Conservation (phyloP, 2,329 filamentous ascomycete genomes). For the Alternaria gansuensis region DNA sequence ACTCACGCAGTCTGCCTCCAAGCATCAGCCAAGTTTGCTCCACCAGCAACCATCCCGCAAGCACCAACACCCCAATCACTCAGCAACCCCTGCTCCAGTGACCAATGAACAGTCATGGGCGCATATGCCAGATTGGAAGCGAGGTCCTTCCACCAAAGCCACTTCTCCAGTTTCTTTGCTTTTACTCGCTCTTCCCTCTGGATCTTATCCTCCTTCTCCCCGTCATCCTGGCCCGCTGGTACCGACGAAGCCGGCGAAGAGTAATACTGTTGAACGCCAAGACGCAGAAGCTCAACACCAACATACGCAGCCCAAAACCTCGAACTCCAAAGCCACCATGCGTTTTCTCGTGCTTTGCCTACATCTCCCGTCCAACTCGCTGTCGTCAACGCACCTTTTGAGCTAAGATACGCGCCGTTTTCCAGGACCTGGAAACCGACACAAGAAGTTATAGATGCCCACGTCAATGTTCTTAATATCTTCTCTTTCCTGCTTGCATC, state of each 20-base stretch:
- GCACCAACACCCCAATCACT: conserved; percentile 67
- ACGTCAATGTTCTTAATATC: conserved; percentile 61
- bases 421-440: conserved; percentile 80
- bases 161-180: conserved; percentile 43
- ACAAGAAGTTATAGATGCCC: conserved; percentile 73
- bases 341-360: conserved; percentile 61
- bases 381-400: conserved; percentile 71
- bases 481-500: conserved; percentile 42
- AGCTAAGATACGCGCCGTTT: conserved; percentile 80
- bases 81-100: conserved; percentile 65
- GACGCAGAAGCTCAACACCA: conserved; percentile 74
- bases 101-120: conserved; percentile 86
- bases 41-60: conserved; percentile 63
- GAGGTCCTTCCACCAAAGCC: conserved; percentile 71
- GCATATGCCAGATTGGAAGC: conserved; percentile 78
- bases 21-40: conserved; percentile 56
- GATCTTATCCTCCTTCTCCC: conserved; percentile 60
- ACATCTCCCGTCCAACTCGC: conserved; percentile 60
- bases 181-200: conserved; percentile 37
- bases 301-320: conserved; percentile 84
- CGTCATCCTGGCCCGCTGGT: conserved; percentile 38
- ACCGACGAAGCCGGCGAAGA: background rate
- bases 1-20: conserved; percentile 54
- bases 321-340: conserved; percentile 75
- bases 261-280: conserved; percentile 58